These are phyloP conservation scores for Candida yuanshanica DNA, from an alignment of 805 yeast genomes.

Conservation along the genomic window DNA sequence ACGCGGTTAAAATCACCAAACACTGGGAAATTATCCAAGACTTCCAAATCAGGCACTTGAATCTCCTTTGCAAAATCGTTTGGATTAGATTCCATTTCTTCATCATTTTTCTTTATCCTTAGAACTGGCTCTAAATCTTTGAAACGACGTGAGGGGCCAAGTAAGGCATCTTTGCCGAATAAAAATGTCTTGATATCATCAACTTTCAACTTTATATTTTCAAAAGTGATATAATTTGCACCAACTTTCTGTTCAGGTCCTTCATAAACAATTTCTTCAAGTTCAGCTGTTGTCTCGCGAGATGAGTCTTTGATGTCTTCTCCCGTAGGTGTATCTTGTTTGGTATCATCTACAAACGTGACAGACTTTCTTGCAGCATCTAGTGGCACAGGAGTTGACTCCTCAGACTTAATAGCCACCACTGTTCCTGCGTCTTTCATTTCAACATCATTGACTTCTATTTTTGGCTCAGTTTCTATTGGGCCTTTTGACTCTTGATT, in stretches of 20 bases:
- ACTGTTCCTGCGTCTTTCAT: neutral
- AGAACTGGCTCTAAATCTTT: slow-evolving; percentile 48
- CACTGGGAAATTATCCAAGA: slow-evolving; percentile 37
- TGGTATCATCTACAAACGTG: slow-evolving; percentile 17
- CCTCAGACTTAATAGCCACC: neutral
- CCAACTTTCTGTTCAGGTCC: slow-evolving; percentile 68
- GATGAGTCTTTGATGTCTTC: slow-evolving; percentile 12
- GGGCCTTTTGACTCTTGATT: neutral
- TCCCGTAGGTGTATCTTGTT: slow-evolving; percentile 1
- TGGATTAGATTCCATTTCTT: neutral
- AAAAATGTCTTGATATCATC: slow-evolving; percentile 33
- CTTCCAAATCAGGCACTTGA: slow-evolving; percentile 35
- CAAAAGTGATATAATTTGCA: slow-evolving; percentile 47
- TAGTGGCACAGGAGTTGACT: neutral
- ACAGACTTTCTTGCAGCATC: slow-evolving; percentile 9
- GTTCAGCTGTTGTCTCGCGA: slow-evolving; percentile 9
- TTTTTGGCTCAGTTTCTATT: neutral
- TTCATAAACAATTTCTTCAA: slow-evolving; percentile 34
- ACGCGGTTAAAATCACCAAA: slow-evolving; percentile 52
- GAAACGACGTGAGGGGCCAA: slow-evolving; percentile 48
- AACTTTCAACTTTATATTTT: slow-evolving; percentile 26
- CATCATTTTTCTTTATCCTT: slow-evolving; percentile 30
- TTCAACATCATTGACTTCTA: neutral
- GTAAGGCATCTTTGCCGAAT: slow-evolving; percentile 56
- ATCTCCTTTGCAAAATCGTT: slow-evolving; percentile 26